phyloP scores from a whole-genome alignment of 2,329 filamentous ascomycete species.

The Bipolaris gigantea region DNA sequence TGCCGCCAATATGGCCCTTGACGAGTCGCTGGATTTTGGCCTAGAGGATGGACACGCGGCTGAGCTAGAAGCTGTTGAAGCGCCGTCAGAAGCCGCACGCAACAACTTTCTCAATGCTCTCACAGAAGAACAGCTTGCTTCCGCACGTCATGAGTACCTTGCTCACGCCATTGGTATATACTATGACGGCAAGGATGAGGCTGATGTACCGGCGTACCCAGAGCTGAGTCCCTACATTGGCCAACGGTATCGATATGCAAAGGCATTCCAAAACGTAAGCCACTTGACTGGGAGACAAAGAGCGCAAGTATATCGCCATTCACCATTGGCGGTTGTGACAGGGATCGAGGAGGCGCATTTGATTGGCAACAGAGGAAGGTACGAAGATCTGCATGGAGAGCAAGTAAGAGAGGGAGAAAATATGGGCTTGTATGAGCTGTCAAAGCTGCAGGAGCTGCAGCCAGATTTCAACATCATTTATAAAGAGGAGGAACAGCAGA shows the following conservation, averaged over 20 bases:
- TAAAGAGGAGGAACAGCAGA: not conserved
- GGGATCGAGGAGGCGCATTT: slow-evolving; percentile 4
- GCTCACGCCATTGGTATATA: not conserved
- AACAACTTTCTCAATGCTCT: not conserved
- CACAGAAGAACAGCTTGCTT: not conserved
- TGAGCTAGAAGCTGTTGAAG: not conserved
- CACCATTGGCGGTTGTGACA: not conserved
- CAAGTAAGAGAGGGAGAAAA: not conserved
- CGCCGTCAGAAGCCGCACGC: not conserved
- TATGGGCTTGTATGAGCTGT: not conserved
- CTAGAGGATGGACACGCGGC: not conserved
- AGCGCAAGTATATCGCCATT: slow-evolving; percentile 1
- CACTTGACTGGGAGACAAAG: not conserved
- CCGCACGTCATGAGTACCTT: not conserved
- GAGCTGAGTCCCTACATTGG: slow-evolving; percentile 9
- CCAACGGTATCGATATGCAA: slow-evolving; percentile 7
- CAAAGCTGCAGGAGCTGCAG: not conserved
- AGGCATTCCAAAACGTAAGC: slow-evolving; percentile 1
- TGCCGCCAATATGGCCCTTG: not conserved
- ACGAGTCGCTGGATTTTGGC: not conserved
- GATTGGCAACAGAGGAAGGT: not conserved
- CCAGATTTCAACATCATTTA: not conserved
- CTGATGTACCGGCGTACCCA: slow-evolving; percentile 15
- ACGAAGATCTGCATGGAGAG: not conserved
- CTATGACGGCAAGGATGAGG: slow-evolving; percentile 6